Conservation (phyloP, 2,329 filamentous ascomycete genomes). For the Escovopsis sp. region DNA sequence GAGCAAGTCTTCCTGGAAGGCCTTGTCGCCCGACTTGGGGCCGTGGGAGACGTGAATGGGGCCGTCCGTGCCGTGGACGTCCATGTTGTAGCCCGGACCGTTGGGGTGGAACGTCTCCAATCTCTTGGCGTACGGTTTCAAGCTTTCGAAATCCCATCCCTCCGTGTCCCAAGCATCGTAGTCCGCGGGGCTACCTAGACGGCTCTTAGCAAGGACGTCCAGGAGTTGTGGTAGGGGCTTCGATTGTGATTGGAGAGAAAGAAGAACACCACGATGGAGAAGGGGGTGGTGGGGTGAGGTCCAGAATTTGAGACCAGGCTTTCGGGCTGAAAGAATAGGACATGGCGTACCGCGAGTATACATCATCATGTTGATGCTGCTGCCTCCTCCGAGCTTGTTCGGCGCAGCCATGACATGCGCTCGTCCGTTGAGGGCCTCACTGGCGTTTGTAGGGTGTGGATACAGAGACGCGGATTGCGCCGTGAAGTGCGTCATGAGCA, state of each 20-base stretch:
- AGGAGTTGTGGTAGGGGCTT: too few relatives aligned
- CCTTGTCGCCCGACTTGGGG: slow-evolving; percentile 22
- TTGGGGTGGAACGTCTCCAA: slow-evolving; percentile 37
- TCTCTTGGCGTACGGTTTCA: slow-evolving; percentile 21
- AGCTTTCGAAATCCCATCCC: slow-evolving; percentile 18
- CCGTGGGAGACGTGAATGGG: slow-evolving; percentile 40
- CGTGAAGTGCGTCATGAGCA: too few relatives aligned
- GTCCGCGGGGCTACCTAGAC: slow-evolving; percentile 14
- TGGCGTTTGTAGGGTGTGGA: too few relatives aligned
- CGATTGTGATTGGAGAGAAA: too few relatives aligned
- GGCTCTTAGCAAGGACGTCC: background rate
- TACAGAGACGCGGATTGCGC: too few relatives aligned
- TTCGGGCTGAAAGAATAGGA: too few relatives aligned
- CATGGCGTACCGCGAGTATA: slow-evolving; percentile 13
- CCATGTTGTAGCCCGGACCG: slow-evolving; percentile 19
- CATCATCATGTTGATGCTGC: slow-evolving; percentile 18
- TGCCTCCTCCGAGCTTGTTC: slow-evolving; percentile 17
- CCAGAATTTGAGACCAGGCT: too few relatives aligned
- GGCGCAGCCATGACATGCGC: slow-evolving; percentile 11
- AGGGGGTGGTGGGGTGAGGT: too few relatives aligned
- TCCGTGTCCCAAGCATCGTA: slow-evolving; percentile 19
- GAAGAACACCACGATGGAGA: too few relatives aligned
- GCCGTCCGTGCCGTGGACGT: slow-evolving; percentile 36
- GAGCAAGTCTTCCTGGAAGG: slow-evolving; percentile 32
- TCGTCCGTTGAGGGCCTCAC: slow-evolving; percentile 10